Base-by-base conservation (phyloP, 2,329 filamentous ascomycete genomes). In the Fusarium sp. region DNA sequence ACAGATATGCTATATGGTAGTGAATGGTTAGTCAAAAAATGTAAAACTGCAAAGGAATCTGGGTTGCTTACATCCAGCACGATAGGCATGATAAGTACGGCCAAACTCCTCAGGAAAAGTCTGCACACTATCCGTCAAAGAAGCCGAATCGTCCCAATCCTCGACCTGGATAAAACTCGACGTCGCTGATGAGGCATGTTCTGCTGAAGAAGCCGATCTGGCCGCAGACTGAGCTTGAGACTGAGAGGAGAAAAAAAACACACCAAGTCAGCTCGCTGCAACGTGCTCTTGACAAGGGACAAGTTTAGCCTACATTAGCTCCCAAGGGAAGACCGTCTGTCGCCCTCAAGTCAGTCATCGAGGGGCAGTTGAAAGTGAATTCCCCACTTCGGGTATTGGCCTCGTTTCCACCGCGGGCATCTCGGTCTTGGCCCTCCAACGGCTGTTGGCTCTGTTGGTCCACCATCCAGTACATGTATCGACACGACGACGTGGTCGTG, bases 1-100 rank as follows among this genome's bases (percentile, higher is more conserved):
- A 85, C 3, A 78, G 78, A 55, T 85, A 86, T 16, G 84, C 84
- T 85, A 41, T 8, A 29, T 29, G 21, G 12, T 10, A 19, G 31
- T 25, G n/a, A 18, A 18, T n/a, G 27, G 33, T 60, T 35, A 57
- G 49, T 29, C 31, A 33, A 29, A 37, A 23, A 10, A 19, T 11
- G 23, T 25, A 8, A 12, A 25, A 51, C 7, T 23, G 39, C 11
- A 21, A 27, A 27, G 15, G n/a, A 27, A 15, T 10, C 18, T 7
- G 25, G 10, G 14, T 23, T 31, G 80, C 83, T 67, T 77, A 85
- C 83, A 85, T 31, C 83, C 83, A 38, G 83, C 82, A 56, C 80
- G 79, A 63, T 84, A 85, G 3, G 83, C 82, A 72, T 85, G 83
- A 73, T 84, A 85, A 2, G 83, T 85, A 31, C 83, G 80, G 4